Evolutionary conservation across 2,329 filamentous ascomycete species (phyloP).

Genomic region (Fragosphaeria purpurea): DNA sequence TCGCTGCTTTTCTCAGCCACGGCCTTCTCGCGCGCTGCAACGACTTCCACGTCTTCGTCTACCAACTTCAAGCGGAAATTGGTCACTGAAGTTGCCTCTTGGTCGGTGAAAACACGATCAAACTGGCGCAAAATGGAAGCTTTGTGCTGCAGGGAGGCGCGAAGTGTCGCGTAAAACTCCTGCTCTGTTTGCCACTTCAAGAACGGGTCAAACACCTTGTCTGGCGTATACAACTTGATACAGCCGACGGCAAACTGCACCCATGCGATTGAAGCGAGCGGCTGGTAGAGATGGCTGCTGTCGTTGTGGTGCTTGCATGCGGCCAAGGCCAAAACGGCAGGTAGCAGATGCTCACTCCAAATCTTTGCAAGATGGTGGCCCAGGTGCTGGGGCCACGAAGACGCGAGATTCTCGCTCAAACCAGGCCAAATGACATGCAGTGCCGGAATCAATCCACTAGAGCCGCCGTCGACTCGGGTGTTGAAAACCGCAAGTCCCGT

Average conservation of each 20-base stretch:
- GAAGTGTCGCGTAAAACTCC: slow-evolving; percentile 45
- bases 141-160: slow-evolving; percentile 42
- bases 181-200: slow-evolving; percentile 56
- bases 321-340: slow-evolving; percentile 35
- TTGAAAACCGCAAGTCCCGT: slow-evolving; percentile 1
- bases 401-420: not conserved
- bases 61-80: slow-evolving; percentile 58
- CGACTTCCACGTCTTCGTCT: slow-evolving; percentile 44
- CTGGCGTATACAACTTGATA: slow-evolving; percentile 73
- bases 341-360: slow-evolving; percentile 32
- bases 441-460: not conserved
- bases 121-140: slow-evolving; percentile 54
- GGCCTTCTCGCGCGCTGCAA: slow-evolving; percentile 1
- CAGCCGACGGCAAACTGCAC: slow-evolving; percentile 64
- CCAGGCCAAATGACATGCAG: slow-evolving; percentile 6
- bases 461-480: not conserved
- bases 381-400: slow-evolving; percentile 18
- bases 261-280: slow-evolving; percentile 53
- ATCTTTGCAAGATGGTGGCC: slow-evolving; percentile 22
- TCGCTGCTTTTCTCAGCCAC: not conserved
- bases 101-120: slow-evolving; percentile 57
- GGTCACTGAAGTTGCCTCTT: slow-evolving; percentile 37
- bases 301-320: slow-evolving; percentile 19
- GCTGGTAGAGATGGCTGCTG: slow-evolving; percentile 13
- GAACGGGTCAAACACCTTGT: slow-evolving; percentile 76